Evolutionary conservation across 31 red algal species (phyloP).

Genomic region (Asparagopsis taxiformis): DNA sequence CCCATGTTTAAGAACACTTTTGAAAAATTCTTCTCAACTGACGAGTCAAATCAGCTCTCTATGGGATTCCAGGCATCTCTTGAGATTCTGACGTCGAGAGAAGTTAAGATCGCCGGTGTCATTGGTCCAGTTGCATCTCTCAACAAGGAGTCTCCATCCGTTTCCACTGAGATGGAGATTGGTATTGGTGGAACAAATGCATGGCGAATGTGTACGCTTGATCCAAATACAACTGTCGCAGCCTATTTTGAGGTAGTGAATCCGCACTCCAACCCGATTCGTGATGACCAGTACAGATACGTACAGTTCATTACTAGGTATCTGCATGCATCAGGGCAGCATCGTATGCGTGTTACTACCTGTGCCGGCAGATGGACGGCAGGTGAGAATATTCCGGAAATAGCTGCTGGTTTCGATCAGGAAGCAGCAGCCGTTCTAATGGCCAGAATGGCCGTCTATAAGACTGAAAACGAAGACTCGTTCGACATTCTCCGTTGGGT

Average conservation of each 20-base stretch:
- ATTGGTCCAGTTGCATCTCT: constrained; percentile 87
- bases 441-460: constrained; percentile 92
- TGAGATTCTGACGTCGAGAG: constrained; percentile 76
- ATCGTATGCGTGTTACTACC: constrained; percentile 84
- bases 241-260: constrained; percentile 94
- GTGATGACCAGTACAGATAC: constrained; percentile 89
- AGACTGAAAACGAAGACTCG: constrained; percentile 97
- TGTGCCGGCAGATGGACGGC: constrained; percentile 85
- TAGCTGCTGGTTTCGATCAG: constrained; percentile 91
- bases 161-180: constrained; percentile 87
- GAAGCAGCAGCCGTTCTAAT: constrained; percentile 90
- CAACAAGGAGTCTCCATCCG: constrained; percentile 70
- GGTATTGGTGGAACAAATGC: constrained; percentile 95
- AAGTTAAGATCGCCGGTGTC: constrained; percentile 86
- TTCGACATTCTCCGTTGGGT: constrained; percentile 98
- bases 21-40: constrained; percentile 86
- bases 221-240: constrained; percentile 74
- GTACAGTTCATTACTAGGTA: constrained; percentile 90
- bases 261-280: constrained; percentile 80
- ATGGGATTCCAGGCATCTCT: constrained; percentile 77
- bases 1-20: constrained; percentile 95
- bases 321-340: constrained; percentile 75
- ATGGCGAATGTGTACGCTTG: constrained; percentile 84
- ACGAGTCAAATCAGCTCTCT: constrained; percentile 55
- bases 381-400: constrained; percentile 70